phyloP scores from a whole-genome alignment of 2,329 filamentous ascomycete species.

The Penicillium sp. region DNA sequence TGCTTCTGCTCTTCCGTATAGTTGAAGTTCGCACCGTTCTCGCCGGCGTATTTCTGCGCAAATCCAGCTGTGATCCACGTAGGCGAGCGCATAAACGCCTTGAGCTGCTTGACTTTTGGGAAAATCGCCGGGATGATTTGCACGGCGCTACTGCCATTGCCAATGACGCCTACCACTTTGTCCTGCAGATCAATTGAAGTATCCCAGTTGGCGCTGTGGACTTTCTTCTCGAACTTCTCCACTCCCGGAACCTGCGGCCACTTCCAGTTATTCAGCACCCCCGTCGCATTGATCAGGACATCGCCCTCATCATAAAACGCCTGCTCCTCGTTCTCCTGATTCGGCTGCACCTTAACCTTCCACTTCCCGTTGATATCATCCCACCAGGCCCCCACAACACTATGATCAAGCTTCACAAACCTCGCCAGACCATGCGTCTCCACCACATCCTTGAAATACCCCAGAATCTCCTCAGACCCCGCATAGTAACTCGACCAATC shows the following conservation, averaged over 20 bases:
- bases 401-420: constrained; percentile 10
- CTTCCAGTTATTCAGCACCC: constrained; percentile 1
- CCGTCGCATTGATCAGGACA: neutral
- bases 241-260: constrained; percentile 53
- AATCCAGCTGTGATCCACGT: constrained; percentile 14
- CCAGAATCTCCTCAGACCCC: constrained; percentile 5
- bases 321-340: too few relatives aligned
- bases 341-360: neutral
- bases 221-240: constrained; percentile 49
- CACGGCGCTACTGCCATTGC: constrained; percentile 43
- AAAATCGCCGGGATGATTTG: constrained; percentile 39
- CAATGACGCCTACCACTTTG: constrained; percentile 40
- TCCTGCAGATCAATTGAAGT: constrained; percentile 36
- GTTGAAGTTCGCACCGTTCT: constrained; percentile 28
- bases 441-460: constrained; percentile 15
- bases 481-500: constrained; percentile 18
- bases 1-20: constrained; percentile 20
- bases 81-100: constrained; percentile 19
- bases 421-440: constrained; percentile 8
- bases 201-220: constrained; percentile 44
- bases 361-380: neutral
- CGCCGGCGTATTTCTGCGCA: constrained; percentile 23
- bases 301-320: constrained; percentile 1
- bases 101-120: constrained; percentile 40
- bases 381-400: constrained; percentile 11